Evolutionary conservation across 345 rosid species (phyloP).

Genomic region (Barbarea vulgaris): DNA sequence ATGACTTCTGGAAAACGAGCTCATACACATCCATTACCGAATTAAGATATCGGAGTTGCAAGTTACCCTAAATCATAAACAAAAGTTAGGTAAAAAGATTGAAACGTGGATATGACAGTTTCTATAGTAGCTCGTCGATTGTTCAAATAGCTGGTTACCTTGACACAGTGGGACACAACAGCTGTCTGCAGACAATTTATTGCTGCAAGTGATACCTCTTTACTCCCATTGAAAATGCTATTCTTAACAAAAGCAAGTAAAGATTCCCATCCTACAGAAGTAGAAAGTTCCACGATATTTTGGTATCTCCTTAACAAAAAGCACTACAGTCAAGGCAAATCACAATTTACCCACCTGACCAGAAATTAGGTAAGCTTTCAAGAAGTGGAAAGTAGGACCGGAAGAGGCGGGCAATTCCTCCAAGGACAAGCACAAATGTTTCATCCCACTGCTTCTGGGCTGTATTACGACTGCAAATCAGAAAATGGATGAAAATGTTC

Average conservation of each 20-base stretch:
- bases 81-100: not conserved
- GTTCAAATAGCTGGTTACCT: conserved; percentile 52
- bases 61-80: conserved; percentile 34
- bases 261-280: conserved; percentile 86
- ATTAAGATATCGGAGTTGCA: conserved; percentile 75
- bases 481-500: conserved; percentile 27
- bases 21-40: conserved; percentile 85
- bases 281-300: conserved; percentile 12
- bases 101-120: conserved; percentile 6
- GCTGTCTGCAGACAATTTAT: conserved; percentile 88
- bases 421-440: conserved; percentile 89
- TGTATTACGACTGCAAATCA: conserved; percentile 82
- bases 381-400: conserved; percentile 95
- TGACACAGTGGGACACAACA: conserved; percentile 69
- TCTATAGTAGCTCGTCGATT: conserved; percentile 4
- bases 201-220: conserved; percentile 93
- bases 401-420: conserved; percentile 91
- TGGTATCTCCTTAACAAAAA: conserved; percentile 14
- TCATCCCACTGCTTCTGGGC: conserved; percentile 99
- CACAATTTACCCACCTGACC: conserved; percentile 64
- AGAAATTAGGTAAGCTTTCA: conserved; percentile 69
- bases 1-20: conserved; percentile 71
- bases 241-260: conserved; percentile 72
- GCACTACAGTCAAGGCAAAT: conserved; percentile 14
- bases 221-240: conserved; percentile 83